Conservation (phyloP, 1,139 yeast species). For the Arxiozyma bovina region DNA sequence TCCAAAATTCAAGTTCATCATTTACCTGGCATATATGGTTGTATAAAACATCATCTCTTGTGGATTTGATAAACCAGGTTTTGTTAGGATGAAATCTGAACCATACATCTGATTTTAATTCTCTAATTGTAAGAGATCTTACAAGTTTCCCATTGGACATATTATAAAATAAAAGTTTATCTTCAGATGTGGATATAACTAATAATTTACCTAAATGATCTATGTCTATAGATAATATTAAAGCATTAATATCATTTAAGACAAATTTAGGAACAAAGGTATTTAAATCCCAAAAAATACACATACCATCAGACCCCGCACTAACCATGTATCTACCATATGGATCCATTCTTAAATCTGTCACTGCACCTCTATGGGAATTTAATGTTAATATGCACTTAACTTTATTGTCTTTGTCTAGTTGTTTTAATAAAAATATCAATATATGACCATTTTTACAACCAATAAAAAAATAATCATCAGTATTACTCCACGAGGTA, state of each 20-base stretch:
- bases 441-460: slow-evolving; percentile 35
- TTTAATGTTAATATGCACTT: slow-evolving; percentile 28
- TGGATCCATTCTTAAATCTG: slow-evolving; percentile 48
- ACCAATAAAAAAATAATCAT: slow-evolving; percentile 28
- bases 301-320: slow-evolving; percentile 65
- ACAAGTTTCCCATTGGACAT: slow-evolving; percentile 25
- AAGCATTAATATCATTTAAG: slow-evolving; percentile 43
- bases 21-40: slow-evolving; percentile 8
- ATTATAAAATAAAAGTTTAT: slow-evolving; percentile 37
- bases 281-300: slow-evolving; percentile 50
- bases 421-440: slow-evolving; percentile 28
- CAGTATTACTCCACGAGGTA: slow-evolving; percentile 30
- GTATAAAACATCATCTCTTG: slow-evolving; percentile 16
- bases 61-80: slow-evolving; percentile 18
- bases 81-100: slow-evolving; percentile 23
- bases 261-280: slow-evolving; percentile 40
- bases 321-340: slow-evolving; percentile 46
- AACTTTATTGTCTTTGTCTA: slow-evolving; percentile 10
- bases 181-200: slow-evolving; percentile 40
- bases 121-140: slow-evolving; percentile 2
- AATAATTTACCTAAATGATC: slow-evolving; percentile 41
- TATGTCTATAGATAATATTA: slow-evolving; percentile 38
- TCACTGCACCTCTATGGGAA: slow-evolving; percentile 49
- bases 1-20: slow-evolving; percentile 15
- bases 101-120: slow-evolving; percentile 11